phyloP scores from a whole-genome alignment of 1,139 yeast genomes.

The Zygoascus sp. region DNA sequence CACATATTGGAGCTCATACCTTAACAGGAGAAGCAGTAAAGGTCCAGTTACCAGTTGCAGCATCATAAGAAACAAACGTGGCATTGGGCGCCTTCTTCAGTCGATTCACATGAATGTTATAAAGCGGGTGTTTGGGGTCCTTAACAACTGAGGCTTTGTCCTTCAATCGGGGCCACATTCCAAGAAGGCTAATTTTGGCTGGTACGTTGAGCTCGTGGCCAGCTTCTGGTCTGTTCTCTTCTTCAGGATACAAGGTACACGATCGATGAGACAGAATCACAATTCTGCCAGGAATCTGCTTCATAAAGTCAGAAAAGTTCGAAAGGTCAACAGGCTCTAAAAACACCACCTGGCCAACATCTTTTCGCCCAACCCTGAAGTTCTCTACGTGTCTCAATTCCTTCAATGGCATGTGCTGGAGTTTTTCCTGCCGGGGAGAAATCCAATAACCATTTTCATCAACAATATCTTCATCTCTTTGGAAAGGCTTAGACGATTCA shows the following conservation, averaged over 20 bases:
- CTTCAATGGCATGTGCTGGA: slow-evolving; percentile 54
- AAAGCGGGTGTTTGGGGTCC: slow-evolving; percentile 72
- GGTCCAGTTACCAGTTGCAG: slow-evolving; percentile 76
- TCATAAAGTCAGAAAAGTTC: slow-evolving; percentile 49
- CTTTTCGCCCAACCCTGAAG: slow-evolving; percentile 75
- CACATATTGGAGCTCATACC: no score
- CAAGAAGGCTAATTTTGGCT: slow-evolving; percentile 66
- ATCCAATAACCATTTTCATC: slow-evolving; percentile 82
- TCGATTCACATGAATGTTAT: slow-evolving; percentile 62
- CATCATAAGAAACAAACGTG: slow-evolving; percentile 70
- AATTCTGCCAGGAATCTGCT: slow-evolving; percentile 58
- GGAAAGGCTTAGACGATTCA: slow-evolving; percentile 9
- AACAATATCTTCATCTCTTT: slow-evolving; percentile 39
- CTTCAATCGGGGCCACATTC: slow-evolving; percentile 72
- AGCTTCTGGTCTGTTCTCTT: slow-evolving; percentile 49
- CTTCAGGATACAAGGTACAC: slow-evolving; percentile 72
- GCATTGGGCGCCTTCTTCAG: slow-evolving; percentile 58
- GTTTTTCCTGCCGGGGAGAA: slow-evolving; percentile 64
- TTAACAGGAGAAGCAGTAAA: slow-evolving; percentile 45
- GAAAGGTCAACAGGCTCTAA: slow-evolving; percentile 79
- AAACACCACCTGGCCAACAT: slow-evolving; percentile 74
- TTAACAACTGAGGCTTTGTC: slow-evolving; percentile 69
- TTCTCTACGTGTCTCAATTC: slow-evolving; percentile 61
- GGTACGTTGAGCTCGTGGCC: slow-evolving; percentile 86
- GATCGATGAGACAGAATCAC: slow-evolving; percentile 57